A percentile compares a stretch with the other conserved stretches of the same genome.
phyloP scores from a whole-genome alignment of 441 rosid genomes.

The Bruguiera hainesii region DNA sequence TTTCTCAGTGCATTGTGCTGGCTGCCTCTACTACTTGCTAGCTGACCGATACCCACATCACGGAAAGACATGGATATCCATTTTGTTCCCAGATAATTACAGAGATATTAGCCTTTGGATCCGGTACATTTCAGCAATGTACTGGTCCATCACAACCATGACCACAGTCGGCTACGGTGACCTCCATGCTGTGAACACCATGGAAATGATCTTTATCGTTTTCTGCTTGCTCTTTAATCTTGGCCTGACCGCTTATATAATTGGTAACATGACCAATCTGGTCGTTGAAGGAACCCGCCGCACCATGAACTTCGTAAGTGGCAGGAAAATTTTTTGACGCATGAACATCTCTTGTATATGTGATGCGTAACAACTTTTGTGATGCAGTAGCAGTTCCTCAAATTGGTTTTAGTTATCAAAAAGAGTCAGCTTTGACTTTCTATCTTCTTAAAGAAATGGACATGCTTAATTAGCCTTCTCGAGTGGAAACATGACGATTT shows the following conservation, averaged over 20 bases:
- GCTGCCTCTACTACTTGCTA: slow-evolving; percentile 70
- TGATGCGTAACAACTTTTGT: too few species aligned
- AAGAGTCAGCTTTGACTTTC: too few species aligned
- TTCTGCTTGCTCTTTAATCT: slow-evolving; percentile 88
- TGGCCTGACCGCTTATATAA: slow-evolving; percentile 81
- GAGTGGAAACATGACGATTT: not conserved
- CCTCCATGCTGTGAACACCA: slow-evolving; percentile 63
- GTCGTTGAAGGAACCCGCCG: slow-evolving; percentile 71
- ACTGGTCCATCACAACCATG: slow-evolving; percentile 93
- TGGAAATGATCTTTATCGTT: slow-evolving; percentile 69
- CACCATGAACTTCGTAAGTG: slow-evolving; percentile 72
- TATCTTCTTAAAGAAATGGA: too few species aligned
- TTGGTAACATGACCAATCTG: slow-evolving; percentile 94
- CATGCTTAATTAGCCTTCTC: too few species aligned
- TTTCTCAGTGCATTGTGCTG: slow-evolving; percentile 75
- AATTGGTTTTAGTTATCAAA: too few species aligned
- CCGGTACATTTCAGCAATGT: slow-evolving; percentile 78
- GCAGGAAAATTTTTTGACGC: too few species aligned
- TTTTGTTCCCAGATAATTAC: slow-evolving; percentile 39
- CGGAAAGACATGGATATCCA: slow-evolving; percentile 75
- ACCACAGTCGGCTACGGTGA: slow-evolving; percentile 94
- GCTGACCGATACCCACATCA: slow-evolving; percentile 50
- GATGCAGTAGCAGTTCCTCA: too few species aligned
- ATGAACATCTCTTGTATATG: too few species aligned
- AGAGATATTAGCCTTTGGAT: slow-evolving; percentile 66